Evolutionary conservation across 305 asterid genomes (phyloP), one percentile per base, ranked within the genome.

Genomic region (Fraxinus greggii): DNA sequence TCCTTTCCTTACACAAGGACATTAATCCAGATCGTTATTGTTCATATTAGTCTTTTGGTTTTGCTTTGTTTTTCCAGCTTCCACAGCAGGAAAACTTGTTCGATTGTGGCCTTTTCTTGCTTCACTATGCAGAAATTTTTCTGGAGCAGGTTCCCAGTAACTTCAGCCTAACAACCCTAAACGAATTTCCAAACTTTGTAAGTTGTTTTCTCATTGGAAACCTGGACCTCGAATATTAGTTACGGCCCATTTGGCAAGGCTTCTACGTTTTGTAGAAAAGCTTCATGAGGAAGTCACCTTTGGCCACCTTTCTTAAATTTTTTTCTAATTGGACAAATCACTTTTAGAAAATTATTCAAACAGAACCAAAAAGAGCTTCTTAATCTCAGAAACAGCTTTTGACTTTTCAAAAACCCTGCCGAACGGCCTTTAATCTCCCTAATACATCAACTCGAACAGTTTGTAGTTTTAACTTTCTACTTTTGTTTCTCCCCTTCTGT

Each of bases 61-160:
- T 79, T 83, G 76, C 77, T 76, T 33, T 83, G 76, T 78, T 76
- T 33, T 80, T 86, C 82, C 98, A 93, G 98, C 86, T 91, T 48
- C 98, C 98, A 24, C 98, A 95, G 86, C 98, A 93, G 87, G 94
- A 90, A 82, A 95, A 95, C 88, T 89, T 82, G 36, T 93, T 81
- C 84, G 98, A 93, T 80, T 95, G 98, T 89, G 98, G 98, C 75
- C 94, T 93, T 76, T 95, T 95, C 85, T 89, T 95, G 90, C 98
- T 95, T 79, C 93, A 95, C 80, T 95, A 92, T 70, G 93, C 92
- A 35, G 98, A 93, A 83, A 90, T 90, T 78, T 95, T 95, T 86
- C 86, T 95, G 85, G 90, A 89, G 87, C 92, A 82, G 85, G 91
- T 87, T 79, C 83, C 88, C 15, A 42, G 82, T 45, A 86, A 89